These are phyloP conservation scores for Coemansia pectinata DNA, from an alignment of 192 early-diverging fungal genomes.

Conservation along the genomic window DNA sequence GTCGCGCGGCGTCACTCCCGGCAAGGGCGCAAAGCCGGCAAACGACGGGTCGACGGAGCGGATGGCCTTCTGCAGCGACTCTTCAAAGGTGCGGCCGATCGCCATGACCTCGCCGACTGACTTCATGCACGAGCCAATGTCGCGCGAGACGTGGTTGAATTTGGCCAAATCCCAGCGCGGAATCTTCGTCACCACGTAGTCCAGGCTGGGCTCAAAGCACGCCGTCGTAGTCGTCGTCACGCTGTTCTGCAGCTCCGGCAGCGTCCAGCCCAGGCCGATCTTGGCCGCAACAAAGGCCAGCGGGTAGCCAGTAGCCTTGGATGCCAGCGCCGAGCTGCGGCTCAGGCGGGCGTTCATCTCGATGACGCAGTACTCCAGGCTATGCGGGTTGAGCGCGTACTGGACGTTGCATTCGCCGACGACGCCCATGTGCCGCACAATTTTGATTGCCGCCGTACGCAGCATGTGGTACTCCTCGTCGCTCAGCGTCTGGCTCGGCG, in stretches of 20 bases:
- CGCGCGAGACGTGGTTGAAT: conserved; percentile 86
- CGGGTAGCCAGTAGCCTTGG: conserved; percentile 98
- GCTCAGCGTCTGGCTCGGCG: conserved; percentile 92
- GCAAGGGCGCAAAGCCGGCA: conserved; percentile 70
- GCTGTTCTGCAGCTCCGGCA: conserved; percentile 84
- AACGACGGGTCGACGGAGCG: conserved; percentile 94
- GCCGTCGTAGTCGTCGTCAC: conserved; percentile 94
- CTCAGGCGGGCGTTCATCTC: conserved; percentile 97
- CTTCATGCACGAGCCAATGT: conserved; percentile 91
- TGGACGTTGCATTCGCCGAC: conserved; percentile 99
- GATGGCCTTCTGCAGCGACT: conserved; percentile 94
- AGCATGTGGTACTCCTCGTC: conserved; percentile 98
- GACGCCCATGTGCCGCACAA: conserved; percentile 94
- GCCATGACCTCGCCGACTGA: conserved; percentile 99
- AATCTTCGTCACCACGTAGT: conserved; percentile 96
- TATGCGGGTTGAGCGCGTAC: conserved; percentile 90
- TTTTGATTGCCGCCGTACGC: conserved; percentile 91
- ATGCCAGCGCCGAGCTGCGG: conserved; percentile 84
- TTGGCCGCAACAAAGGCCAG: conserved; percentile 98
- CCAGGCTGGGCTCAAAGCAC: conserved; percentile 95
- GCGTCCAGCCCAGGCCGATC: conserved; percentile 86
- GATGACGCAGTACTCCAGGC: conserved; percentile 89
- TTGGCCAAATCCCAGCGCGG: conserved; percentile 97
- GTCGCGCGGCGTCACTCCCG: conserved; percentile 24
- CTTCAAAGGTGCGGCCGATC: conserved; percentile 96